Evolutionary conservation across 352 stramenopile species (phyloP), one percentile per base, ranked within the genome.

Genomic region (Pythium phragmitis): DNA sequence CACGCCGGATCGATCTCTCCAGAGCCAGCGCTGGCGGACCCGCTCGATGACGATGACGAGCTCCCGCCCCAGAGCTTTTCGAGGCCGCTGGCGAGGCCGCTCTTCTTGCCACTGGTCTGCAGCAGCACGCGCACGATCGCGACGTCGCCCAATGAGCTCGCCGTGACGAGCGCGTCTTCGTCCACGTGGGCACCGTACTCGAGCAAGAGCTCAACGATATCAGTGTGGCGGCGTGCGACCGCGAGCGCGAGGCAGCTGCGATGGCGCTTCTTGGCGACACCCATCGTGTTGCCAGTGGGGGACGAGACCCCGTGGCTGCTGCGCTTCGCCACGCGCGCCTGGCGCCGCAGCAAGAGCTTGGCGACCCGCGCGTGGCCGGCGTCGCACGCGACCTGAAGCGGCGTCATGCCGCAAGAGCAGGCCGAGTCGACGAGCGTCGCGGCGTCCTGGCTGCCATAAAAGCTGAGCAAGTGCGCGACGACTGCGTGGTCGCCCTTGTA

Each of bases 381-480:
- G 57, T 82, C 77, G 58, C 81, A 85, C 26, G 82, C 82, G 43
- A 91, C 82, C 57, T 93, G 79, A 5, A 93, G 63, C 33, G 82
- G 80, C 51, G 82, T 90, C 53, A 86, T 81, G 45, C 84, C 84
- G 51, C 84, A 91, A 17, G 68, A 70, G 61, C 83, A 90, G 47
- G 45, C 72, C 17, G 79, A 87, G 67, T 92, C 89, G 0, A 91
- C 80, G 51, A 91, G 75, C 64, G 85, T 76, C 19, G 81, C 68
- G 21, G 75, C 70, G 33, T 89, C 82, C 6, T 77, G 66, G 21
- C 73, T 77, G 53, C 75, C 74, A 62, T 90, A 92, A 54, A 82
- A 89, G 68, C 80, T 79, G 36, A 91, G 67, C 17, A 90, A 52
- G 56, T 91, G 80, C 66, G 90, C 85, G 23, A 93, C 60, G n/a